Conservation (phyloP, 78 protist species). For the Dictyostelium brefeldianum region DNA sequence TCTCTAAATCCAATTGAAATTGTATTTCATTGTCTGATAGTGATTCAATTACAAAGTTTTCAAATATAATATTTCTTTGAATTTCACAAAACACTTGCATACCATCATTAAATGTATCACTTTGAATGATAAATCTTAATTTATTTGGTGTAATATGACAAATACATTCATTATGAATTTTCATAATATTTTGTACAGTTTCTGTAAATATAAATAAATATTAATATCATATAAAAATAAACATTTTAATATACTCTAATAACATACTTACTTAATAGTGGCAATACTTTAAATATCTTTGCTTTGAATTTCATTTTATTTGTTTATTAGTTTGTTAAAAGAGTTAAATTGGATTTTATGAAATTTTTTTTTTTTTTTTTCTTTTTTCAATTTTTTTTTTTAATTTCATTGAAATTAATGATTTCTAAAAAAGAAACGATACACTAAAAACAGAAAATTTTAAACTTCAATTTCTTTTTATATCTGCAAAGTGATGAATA, state of each 20-base stretch:
- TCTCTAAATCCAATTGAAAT: constrained; percentile 54
- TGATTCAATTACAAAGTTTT: constrained; percentile 1
- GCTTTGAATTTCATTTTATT: constrained; percentile 36
- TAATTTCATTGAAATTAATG: no score
- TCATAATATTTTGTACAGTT: constrained; percentile 28
- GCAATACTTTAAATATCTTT: background rate
- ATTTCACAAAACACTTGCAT: constrained; percentile 61
- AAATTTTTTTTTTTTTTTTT: no score
- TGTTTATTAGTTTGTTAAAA: no score
- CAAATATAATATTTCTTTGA: constrained; percentile 1
- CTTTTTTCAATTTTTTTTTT: no score
- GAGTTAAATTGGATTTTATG: no score
- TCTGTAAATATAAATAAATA: background rate
- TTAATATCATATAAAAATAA: background rate
- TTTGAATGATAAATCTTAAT: constrained; percentile 20
- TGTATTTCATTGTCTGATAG: constrained; percentile 42
- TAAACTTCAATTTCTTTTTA: no score
- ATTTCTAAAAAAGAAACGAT: no score
- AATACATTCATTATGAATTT: constrained; percentile 49
- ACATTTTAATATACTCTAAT: no score
- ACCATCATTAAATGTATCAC: constrained; percentile 22
- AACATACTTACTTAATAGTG: constrained; percentile 38
- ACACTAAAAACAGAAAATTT: no score
- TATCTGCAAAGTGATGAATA: no score
- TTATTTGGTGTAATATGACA: constrained; percentile 51